These are phyloP conservation scores for Benincasa hispida DNA, from an alignment of 306 rosid species.

Conservation along the genomic window DNA sequence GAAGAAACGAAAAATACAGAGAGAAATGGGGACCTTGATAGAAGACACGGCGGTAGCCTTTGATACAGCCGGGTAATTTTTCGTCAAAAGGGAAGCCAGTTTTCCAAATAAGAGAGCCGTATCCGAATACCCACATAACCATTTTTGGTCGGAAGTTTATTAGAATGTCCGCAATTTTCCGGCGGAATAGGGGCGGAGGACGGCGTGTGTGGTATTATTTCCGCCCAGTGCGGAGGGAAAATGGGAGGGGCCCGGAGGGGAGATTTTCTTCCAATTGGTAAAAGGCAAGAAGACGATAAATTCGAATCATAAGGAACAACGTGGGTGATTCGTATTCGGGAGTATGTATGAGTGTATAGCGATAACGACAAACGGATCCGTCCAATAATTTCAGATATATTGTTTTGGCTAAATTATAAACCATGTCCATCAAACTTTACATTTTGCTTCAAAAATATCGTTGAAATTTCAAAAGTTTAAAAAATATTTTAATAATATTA, in stretches of 20 bases:
- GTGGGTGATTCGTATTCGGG: background rate
- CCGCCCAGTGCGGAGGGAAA: background rate
- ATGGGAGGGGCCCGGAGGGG: background rate
- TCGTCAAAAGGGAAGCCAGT: constrained; percentile 66
- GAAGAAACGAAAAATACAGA: background rate
- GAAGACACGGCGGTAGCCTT: constrained; percentile 87
- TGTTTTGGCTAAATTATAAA: no score
- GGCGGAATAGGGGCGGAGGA: background rate
- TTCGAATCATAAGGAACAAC: background rate
- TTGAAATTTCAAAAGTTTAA: no score
- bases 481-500: no score
- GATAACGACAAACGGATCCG: background rate
- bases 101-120: constrained; percentile 73
- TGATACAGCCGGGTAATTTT: constrained; percentile 61
- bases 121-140: constrained; percentile 92
- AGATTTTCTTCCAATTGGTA: background rate
- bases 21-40: constrained; percentile 46
- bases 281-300: background rate
- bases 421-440: no score
- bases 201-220: background rate
- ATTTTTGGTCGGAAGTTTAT: constrained; percentile 3
- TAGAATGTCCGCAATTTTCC: background rate
- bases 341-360: background rate
- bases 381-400: no score
- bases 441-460: no score